A percentile compares a stretch with the other conserved stretches of the same genome.
Evolutionary conservation across 768 basidiomycete species (phyloP).

Genomic region (Suillus decipiens): DNA sequence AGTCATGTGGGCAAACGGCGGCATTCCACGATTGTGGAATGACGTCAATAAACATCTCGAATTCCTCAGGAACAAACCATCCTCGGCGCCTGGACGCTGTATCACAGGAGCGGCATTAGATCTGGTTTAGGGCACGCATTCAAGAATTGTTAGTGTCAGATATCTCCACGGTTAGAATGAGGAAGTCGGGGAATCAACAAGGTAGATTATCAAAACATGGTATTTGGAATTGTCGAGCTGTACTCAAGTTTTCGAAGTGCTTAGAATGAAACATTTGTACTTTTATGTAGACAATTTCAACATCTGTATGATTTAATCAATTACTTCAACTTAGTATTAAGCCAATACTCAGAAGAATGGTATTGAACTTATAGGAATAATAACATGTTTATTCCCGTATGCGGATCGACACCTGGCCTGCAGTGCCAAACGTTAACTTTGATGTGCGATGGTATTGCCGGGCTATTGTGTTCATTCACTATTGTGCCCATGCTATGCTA

Average conservation of each 20-base stretch:
- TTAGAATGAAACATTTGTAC: background rate
- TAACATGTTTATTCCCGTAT: background rate
- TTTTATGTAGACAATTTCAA: background rate
- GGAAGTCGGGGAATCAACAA: background rate
- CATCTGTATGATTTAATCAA: background rate
- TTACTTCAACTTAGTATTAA: background rate
- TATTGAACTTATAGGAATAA: background rate
- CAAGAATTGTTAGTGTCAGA: background rate
- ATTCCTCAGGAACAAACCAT: background rate
- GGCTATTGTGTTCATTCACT: background rate
- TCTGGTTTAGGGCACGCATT: background rate
- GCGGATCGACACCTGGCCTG: background rate
- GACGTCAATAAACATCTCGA: background rate
- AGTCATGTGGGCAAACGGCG: background rate
- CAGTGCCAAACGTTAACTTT: background rate
- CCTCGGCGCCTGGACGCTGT: background rate
- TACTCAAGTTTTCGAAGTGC: background rate
- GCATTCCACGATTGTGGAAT: background rate
- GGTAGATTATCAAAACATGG: background rate
- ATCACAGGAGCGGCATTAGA: background rate
- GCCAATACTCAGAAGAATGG: background rate
- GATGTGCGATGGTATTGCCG: background rate
- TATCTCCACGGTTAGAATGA: background rate
- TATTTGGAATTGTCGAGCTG: background rate
- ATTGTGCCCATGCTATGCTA: background rate